Evolutionary conservation across 2,329 filamentous ascomycete species (phyloP).

Genomic region (Trichoderma asperellum): DNA sequence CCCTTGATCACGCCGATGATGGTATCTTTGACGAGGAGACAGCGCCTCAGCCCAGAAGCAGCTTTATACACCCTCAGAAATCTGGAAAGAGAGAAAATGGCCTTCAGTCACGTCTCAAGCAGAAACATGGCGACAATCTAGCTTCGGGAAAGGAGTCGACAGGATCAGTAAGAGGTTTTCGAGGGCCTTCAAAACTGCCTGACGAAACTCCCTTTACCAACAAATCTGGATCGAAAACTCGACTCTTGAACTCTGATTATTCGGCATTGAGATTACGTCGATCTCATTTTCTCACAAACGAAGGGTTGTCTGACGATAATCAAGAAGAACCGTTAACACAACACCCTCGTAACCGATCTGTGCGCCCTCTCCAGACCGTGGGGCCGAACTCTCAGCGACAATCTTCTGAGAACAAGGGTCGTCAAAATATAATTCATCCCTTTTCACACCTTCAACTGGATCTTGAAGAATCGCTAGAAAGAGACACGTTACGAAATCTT

Average conservation of each 20-base stretch:
- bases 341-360: neutral
- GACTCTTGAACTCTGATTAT: neutral
- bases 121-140: neutral
- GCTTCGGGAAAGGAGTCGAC: neutral
- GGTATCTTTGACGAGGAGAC: neutral
- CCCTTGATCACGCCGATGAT: neutral
- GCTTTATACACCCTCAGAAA: too few species aligned
- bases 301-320: neutral
- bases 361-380: neutral
- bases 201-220: neutral
- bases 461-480: neutral
- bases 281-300: neutral
- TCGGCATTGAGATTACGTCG: neutral
- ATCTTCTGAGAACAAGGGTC: neutral
- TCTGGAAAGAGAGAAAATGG: neutral
- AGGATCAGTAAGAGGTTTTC: neutral
- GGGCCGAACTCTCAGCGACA: neutral
- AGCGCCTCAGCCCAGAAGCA: neutral
- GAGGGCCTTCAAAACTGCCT: neutral
- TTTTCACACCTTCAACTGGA: slow-evolving; percentile 2
- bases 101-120: neutral
- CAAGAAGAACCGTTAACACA: neutral
- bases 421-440: neutral
- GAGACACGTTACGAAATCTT: neutral
- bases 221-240: neutral